Base-by-base conservation (phyloP, 2,329 filamentous ascomycete genomes). In the Blumeriella jaapii region DNA sequence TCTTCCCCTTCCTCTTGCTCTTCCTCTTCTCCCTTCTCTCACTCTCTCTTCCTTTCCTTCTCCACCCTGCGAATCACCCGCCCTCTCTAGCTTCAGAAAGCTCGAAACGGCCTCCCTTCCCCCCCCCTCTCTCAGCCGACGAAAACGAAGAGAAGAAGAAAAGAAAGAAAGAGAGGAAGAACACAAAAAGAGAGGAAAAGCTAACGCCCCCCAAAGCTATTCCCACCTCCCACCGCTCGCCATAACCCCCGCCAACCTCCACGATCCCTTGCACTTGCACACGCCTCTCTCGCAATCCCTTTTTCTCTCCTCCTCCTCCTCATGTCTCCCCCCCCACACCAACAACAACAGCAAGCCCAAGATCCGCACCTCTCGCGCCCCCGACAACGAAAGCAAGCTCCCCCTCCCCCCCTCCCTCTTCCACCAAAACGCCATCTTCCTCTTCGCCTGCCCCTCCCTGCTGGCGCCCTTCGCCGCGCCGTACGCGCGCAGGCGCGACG, bases 361-460 rank as follows among this genome's bases (percentile, higher is more conserved):
- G n/a, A n/a, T n/a, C n/a, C n/a, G n/a, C n/a, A n/a, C n/a, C n/a
- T n/a, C n/a, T n/a, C n/a, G n/a, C n/a, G n/a, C n/a, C n/a, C n/a
- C n/a, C n/a, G n/a, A n/a, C n/a, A n/a, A n/a, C n/a, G n/a, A n/a
- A n/a, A n/a, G n/a, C n/a, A n/a, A n/a, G n/a, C n/a, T n/a, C n/a
- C n/a, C n/a, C n/a, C 25, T 20, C 2, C 30, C 28, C 14, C 30
- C 20, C 19, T 32, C 34, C 29, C 28, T 26, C 2, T 31, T 15
- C 13, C 24, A 31, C 20, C 13, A n/a, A 13, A 13, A 22, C 10
- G 12, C 29, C 10, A 31, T 28, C 11, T 22, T 34, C 25, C 16
- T 12, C 6, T 34, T 29, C 18, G 20, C 31, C 5, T 19, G 23
- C 18, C 24, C n/a, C 10, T 14, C 15, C 11, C n/a, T 26, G 14